These are phyloP conservation scores for Alternaria consortialis DNA, from an alignment of 2,329 filamentous ascomycete species.

Conservation along the genomic window DNA sequence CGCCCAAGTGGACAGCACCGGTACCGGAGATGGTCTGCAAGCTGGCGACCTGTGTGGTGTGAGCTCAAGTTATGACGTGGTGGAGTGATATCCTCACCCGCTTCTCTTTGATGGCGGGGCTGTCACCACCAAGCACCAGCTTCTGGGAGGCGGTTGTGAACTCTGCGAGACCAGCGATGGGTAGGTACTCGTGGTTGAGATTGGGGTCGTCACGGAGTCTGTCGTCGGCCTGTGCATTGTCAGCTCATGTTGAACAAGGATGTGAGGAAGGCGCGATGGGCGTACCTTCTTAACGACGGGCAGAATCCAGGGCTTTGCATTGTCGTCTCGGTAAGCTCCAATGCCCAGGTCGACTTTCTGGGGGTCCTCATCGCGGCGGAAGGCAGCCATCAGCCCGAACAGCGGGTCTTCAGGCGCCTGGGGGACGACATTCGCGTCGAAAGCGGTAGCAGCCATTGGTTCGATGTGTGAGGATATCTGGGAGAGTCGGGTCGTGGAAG, in stretches of 20 bases:
- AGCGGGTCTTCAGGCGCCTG: slow-evolving; percentile 94
- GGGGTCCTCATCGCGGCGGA: slow-evolving; percentile 75
- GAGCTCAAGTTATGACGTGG: slow-evolving; percentile 37
- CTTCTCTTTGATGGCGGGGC: slow-evolving; percentile 83
- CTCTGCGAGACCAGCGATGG: slow-evolving; percentile 85
- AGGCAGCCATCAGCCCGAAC: slow-evolving; percentile 91
- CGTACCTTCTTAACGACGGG: slow-evolving; percentile 95
- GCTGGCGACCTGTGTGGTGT: slow-evolving; percentile 66
- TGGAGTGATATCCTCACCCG: slow-evolving; percentile 61
- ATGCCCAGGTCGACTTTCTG: slow-evolving; percentile 95
- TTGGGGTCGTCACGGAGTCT: slow-evolving; percentile 87
- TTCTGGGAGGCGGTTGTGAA: slow-evolving; percentile 93
- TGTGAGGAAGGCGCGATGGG: neutral
- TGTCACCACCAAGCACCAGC: slow-evolving; percentile 82
- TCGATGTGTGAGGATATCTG: slow-evolving; percentile 77
- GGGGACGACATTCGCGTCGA: slow-evolving; percentile 79
- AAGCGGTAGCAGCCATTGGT: slow-evolving; percentile 69
- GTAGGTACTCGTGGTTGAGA: slow-evolving; percentile 97
- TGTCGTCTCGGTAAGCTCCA: slow-evolving; percentile 93
- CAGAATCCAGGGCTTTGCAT: slow-evolving; percentile 96
- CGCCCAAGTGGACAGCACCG: slow-evolving; percentile 91
- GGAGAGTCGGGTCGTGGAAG: slow-evolving; percentile 54
- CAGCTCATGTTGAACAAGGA: neutral
- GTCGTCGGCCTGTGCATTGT: slow-evolving; percentile 78
- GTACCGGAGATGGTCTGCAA: slow-evolving; percentile 97